These are phyloP conservation scores for Dactylellina parvicollis DNA, from an alignment of 2,329 filamentous ascomycete genomes.

Conservation along the genomic window DNA sequence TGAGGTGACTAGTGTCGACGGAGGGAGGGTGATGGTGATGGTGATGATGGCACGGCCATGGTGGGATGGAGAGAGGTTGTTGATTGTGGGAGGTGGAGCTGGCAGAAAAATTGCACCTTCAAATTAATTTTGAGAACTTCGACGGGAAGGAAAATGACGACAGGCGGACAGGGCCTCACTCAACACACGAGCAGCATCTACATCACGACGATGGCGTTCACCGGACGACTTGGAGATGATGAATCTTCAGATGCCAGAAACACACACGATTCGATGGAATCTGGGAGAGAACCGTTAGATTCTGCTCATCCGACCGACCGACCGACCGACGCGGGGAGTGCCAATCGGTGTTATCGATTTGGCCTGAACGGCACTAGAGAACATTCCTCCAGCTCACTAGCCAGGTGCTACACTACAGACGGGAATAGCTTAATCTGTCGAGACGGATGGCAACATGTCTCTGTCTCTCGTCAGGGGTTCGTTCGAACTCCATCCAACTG, in stretches of 20 bases:
- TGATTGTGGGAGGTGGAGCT: neutral
- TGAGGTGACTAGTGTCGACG: constrained; percentile 1
- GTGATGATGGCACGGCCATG: neutral
- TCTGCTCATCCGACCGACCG: neutral
- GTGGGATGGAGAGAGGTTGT: constrained; percentile 23
- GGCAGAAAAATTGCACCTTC: neutral
- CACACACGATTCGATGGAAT: no score
- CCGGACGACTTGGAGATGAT: no score
- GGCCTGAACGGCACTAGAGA: neutral
- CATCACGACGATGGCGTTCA: no score
- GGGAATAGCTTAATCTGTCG: no score
- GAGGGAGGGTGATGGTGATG: constrained; percentile 33
- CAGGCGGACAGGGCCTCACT: neutral
- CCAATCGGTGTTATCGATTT: neutral
- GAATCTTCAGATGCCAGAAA: no score
- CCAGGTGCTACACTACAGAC: no score
- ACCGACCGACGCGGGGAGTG: no score
- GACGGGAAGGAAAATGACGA: constrained; percentile 7
- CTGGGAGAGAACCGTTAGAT: no score
- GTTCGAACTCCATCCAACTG: no score
- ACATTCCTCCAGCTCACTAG: no score
- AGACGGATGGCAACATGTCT: neutral
- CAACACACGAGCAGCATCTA: no score
- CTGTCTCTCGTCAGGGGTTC: neutral
- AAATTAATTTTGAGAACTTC: no score